These are phyloP conservation scores for Podila verticillata DNA, from an alignment of 192 early-diverging fungal species.

Conservation along the genomic window DNA sequence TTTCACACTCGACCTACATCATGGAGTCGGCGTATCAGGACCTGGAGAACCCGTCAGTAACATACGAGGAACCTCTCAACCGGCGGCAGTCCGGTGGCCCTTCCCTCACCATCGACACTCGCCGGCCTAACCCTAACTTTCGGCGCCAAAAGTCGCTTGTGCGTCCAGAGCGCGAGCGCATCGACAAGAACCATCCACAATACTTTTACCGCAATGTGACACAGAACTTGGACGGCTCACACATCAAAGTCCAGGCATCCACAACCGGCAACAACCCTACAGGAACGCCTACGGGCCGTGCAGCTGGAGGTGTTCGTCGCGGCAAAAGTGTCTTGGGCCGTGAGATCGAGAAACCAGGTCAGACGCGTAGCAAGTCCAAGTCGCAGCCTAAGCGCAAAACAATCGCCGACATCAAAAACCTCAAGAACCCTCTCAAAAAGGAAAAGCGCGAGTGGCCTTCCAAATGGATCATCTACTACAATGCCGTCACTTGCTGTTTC, in stretches of 20 bases:
- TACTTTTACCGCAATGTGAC: constrained; percentile 60
- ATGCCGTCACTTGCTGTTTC: constrained; percentile 56
- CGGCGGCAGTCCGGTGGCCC: constrained; percentile 32
- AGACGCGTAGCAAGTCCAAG: constrained; percentile 48
- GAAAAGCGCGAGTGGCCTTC: constrained; percentile 47
- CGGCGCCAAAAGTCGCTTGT: constrained; percentile 73
- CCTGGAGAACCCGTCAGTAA: constrained; percentile 29
- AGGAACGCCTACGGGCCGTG: constrained; percentile 10
- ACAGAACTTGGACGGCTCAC: constrained; percentile 46
- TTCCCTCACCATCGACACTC: constrained; percentile 28
- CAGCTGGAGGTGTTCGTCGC: constrained; percentile 26
- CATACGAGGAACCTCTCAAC: constrained; percentile 20
- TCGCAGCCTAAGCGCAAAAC: constrained; percentile 36
- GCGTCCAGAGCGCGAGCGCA: constrained; percentile 70
- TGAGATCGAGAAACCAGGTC: constrained; percentile 47
- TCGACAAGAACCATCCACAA: constrained; percentile 59
- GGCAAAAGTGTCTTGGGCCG: constrained; percentile 44
- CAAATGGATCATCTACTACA: constrained; percentile 58
- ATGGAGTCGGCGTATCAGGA: constrained; percentile 45
- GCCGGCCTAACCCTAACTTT: constrained; percentile 19
- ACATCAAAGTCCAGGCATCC: constrained; percentile 41
- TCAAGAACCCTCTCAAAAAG: constrained; percentile 54
- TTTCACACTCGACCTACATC: constrained; percentile 8
- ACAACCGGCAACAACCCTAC: constrained; percentile 41
- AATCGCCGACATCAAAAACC: constrained; percentile 52